Base-by-base conservation (phyloP, 1,284 basidiomycete species). In the Boletus sp. region DNA sequence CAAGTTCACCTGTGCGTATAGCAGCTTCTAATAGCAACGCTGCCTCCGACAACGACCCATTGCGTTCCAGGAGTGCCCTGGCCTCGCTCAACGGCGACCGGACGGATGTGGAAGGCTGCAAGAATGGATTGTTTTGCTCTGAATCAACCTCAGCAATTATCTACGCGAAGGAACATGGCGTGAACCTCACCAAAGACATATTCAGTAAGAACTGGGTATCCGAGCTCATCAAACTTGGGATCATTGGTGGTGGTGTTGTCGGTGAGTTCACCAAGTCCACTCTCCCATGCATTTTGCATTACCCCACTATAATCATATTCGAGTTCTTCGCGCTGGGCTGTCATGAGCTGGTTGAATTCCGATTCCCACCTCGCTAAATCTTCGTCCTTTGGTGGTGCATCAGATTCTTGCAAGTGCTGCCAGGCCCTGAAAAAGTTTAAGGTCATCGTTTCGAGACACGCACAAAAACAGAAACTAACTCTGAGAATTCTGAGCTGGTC, bases 351-450 rank as follows among this genome's bases (percentile, higher is more conserved):
- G 50, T 88, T 88, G 59, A 94, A 91, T 65, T 94, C 85, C 8
- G 84, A 81, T 64, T 95, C 94, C 92, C 92, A 95, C 64, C 85
- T 85, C 4, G 84, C 81, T 40, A 91, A 66, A 54, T 91, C 82
- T 60, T 82, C 82, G 26, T 73, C 69, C 37, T 73, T 77, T 1
- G 80, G 78, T 2, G 79, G 76, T 20, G 75, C 51, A 32, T 78
- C 76, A 0, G 82, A 81, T 44, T 76, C 72, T 59, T 79, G 78
- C 23, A 84, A 57, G 25, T 77, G 69, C 41, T 80, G 72, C 82
- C 78, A 84, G 22, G 78, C 69, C 39, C 84, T 88, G 52, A 17
- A 33, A 40, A 42, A 41, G n/a, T 14, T 33, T 52, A 26, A 46
- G 41, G 45, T 48, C 33, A 27, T 23, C 30, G 42, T 37, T 26